Conservation (phyloP, 2,329 filamentous ascomycete species). For the Cladobotryum mycophilum region DNA sequence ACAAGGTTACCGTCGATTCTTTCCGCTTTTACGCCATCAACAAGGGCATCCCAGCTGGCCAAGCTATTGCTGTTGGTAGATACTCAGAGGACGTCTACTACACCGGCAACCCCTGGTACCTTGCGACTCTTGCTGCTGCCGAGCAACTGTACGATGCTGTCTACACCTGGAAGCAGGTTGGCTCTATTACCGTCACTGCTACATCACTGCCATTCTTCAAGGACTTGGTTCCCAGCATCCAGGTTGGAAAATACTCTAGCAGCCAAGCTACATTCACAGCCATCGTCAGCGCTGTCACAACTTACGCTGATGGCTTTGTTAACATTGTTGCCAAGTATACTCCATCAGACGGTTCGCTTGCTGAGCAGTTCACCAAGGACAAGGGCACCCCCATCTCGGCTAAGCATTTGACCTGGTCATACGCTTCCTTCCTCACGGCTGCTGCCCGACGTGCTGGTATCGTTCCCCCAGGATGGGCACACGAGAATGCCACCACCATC, state of each 20-base stretch:
- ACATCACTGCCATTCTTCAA: slow-evolving; percentile 67
- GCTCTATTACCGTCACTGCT: slow-evolving; percentile 57
- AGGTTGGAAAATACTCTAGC: slow-evolving; percentile 56
- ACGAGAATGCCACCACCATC: slow-evolving; percentile 37
- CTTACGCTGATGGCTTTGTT: slow-evolving; percentile 57
- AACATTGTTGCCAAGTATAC: slow-evolving; percentile 58
- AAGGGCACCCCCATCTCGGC: slow-evolving; percentile 54
- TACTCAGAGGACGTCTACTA: slow-evolving; percentile 71
- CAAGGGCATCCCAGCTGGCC: slow-evolving; percentile 51
- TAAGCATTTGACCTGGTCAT: slow-evolving; percentile 66
- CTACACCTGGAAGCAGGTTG: slow-evolving; percentile 60
- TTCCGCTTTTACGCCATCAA: slow-evolving; percentile 71
- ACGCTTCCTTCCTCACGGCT: slow-evolving; percentile 63
- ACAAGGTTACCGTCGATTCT: slow-evolving; percentile 68
- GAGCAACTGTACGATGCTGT: slow-evolving; percentile 75
- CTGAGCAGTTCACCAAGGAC: slow-evolving; percentile 59
- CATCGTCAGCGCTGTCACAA: slow-evolving; percentile 50
- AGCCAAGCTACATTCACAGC: slow-evolving; percentile 41
- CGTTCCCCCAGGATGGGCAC: slow-evolving; percentile 53
- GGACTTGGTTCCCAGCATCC: slow-evolving; percentile 52
- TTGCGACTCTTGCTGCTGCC: slow-evolving; percentile 68
- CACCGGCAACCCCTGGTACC: slow-evolving; percentile 76
- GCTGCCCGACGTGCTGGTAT: slow-evolving; percentile 48
- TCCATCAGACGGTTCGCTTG: slow-evolving; percentile 53
- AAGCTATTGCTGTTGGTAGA: slow-evolving; percentile 57